Evolutionary conservation across 2,329 filamentous ascomycete genomes (phyloP), one percentile per base, ranked within the genome.

Genomic region (Colletotrichum destructivum): DNA sequence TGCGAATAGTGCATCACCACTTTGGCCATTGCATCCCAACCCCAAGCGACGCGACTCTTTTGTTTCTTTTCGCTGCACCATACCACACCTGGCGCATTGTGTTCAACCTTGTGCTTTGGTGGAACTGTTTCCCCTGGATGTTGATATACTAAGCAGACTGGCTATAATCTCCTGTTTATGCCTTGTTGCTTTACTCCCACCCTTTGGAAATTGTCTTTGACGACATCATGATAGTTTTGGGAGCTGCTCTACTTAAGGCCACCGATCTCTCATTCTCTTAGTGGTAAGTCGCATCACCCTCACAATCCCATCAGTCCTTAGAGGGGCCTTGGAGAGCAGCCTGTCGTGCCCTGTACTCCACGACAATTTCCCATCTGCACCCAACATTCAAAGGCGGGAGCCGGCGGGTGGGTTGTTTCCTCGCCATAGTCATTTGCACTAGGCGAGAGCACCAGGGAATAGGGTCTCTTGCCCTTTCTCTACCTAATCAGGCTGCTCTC

Each of bases 191-290:
- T 72, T 72, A 49, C 67, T 71, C 52, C 60, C 55, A 57, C 55
- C 31, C 51, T 71, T 71, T 66, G 47, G 67, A 66, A 65, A 49
- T 60, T 61, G 73, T 63, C 66, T 73, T 73, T 72, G 75, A 78
- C 79, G 80, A 79, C 82, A 84, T 76, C 78, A 84, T 84, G 82
- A 82, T 82, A 81, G 77, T 78, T 80, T 84, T 82, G 80, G 77
- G 79, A 73, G 40, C 71, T 77, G 76, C 77, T 75, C 74, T 77
- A 76, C 72, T 75, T 72, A 76, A 78, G 74, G 73, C 76, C 75
- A 74, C 76, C 74, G 77, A 76, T 74, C 75, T 79, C 74, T 80
- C 75, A 77, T 80, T 78, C 73, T 82, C 77, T 77, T 84, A 84
- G 81, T 82, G 81, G 83, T 84, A 76, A 81, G 82, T 79, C 40